A percentile compares a stretch with the other conserved stretches of the same genome.
These are phyloP conservation scores for Grigorovia transvaalensis DNA, from an alignment of 805 yeast species.

Conservation along the genomic window DNA sequence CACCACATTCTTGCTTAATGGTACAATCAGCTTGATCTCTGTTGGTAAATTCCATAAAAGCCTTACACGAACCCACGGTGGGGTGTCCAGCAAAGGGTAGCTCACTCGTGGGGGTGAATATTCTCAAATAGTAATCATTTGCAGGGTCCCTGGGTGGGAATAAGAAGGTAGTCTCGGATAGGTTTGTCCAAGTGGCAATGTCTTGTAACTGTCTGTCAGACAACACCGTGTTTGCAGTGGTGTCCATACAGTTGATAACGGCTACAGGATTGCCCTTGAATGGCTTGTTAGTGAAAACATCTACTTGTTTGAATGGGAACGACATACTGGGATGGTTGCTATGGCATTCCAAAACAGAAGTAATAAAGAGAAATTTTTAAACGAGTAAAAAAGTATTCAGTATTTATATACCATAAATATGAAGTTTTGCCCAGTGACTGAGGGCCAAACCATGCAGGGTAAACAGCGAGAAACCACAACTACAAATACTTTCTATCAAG, in stretches of 20 bases:
- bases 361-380: not conserved
- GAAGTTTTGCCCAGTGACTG: not conserved
- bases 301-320: conserved; percentile 29
- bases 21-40: conserved; percentile 11
- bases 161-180: conserved; percentile 49
- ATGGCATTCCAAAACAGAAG: not conserved
- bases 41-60: conserved; percentile 32
- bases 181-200: conserved; percentile 50
- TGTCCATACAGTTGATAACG: conserved; percentile 26
- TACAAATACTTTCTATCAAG: conserved; percentile 39
- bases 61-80: conserved; percentile 42
- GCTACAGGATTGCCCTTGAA: conserved; percentile 49
- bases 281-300: conserved; percentile 27
- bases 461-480: not conserved
- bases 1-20: conserved; percentile 36
- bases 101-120: conserved; percentile 39
- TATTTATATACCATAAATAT: not conserved
- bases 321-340: not conserved
- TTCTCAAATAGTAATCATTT: conserved; percentile 41
- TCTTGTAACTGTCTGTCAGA: conserved; percentile 33
- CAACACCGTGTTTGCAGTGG: conserved; percentile 17
- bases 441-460: not conserved
- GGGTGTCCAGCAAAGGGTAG: conserved; percentile 61
- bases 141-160: conserved; percentile 30
- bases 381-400: not conserved